These are phyloP conservation scores for Ophiognomonia clavigignenti-juglandacearum DNA, from an alignment of 2,329 filamentous ascomycete species.

Conservation along the genomic window DNA sequence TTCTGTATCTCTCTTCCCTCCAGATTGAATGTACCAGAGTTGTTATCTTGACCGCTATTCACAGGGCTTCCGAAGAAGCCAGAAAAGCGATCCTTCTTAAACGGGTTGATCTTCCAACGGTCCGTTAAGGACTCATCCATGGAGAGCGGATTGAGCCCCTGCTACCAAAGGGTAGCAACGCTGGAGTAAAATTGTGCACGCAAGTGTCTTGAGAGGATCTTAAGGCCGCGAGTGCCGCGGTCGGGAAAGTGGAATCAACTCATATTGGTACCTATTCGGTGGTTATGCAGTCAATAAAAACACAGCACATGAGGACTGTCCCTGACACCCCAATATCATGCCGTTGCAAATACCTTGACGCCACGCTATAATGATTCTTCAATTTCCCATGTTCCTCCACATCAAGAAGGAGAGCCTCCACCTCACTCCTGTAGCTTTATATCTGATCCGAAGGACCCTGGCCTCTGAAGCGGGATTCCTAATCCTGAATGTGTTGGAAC, in stretches of 20 bases:
- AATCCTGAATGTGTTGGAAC: constrained; percentile 63
- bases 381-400: constrained; percentile 3
- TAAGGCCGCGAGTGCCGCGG: constrained; percentile 6
- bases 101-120: constrained; percentile 64
- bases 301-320: constrained; percentile 5
- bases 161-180: constrained; percentile 73
- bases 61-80: constrained; percentile 29
- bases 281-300: constrained; percentile 12
- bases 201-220: not conserved
- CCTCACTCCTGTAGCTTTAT: not conserved
- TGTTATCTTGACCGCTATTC: constrained; percentile 39
- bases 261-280: constrained; percentile 12
- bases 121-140: constrained; percentile 74
- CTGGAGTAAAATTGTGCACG: constrained; percentile 39
- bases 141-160: constrained; percentile 59
- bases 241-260: constrained; percentile 5
- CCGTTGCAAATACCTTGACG: constrained; percentile 13
- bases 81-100: constrained; percentile 33
- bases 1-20: too few species aligned
- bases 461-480: constrained; percentile 19
- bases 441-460: not conserved
- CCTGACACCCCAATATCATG: constrained; percentile 1
- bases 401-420: not conserved
- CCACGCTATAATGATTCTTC: constrained; percentile 9
- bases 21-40: too few species aligned